Base-by-base conservation (phyloP, 176 grass and related monocot species). In the barley (Hordeum vulgare) region DNA sequence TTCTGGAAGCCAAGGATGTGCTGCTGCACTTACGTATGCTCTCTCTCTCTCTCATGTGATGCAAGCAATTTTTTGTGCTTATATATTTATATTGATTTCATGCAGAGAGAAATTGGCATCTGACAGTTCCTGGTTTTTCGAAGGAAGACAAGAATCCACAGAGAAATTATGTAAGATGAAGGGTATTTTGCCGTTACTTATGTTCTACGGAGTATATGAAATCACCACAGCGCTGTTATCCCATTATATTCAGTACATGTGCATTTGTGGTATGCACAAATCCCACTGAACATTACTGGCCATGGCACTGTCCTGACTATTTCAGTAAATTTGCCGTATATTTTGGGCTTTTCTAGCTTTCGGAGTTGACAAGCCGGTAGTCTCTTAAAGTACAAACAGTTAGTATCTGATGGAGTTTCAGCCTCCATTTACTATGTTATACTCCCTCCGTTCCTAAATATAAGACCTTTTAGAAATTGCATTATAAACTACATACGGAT, bases 81-180 rank as follows among this genome's bases (percentile, higher is more conserved):
- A 79, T 66, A 54, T 66, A 18, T 80, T 80, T 7, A 63, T 74
- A 17, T 65, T 33, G 25, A 37, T 84, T 84, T 42, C 80, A 64
- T 77, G 82, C 88, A 99, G 97, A 99, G 77, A 89, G 42, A 94
- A 92, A 91, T 87, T 99, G 91, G 93, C 80, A 94, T 41, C 83
- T 96, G 53, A 78, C 93, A 51, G 51, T 99, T 73, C 97, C 97
- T 81, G 97, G 97, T 76, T 99, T 89, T 85, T 92, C 93, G 67
- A 96, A 82, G 84, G 93, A 94, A 65, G 93, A 94, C 62, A 90
- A 96, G 53, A 90, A 92, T 84, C 81, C 79, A 44, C 89, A 90
- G 86, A 92, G 78, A 88, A 90, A 88, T 79, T 76, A 84, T 85
- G 97, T 99, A 90, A 96, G 93, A 89, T 66, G 29, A 65, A 75